Percentiles rank a stretch among this genome's conserved stretches.
phyloP scores from a whole-genome alignment of 2,329 filamentous ascomycete species.

The Scedosporium apiospermum region DNA sequence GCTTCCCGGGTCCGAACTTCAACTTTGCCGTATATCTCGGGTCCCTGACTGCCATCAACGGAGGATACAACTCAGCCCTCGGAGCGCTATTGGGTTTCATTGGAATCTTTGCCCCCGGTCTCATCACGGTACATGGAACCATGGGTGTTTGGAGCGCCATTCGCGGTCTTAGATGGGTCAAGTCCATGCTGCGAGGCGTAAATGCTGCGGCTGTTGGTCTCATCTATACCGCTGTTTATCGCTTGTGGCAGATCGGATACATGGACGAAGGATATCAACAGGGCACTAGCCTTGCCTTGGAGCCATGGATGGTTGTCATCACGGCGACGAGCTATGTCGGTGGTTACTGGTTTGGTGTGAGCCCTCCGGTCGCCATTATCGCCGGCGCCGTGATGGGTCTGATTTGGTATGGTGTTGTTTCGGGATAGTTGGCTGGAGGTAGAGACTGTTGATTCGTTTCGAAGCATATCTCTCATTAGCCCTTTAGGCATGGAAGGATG shows the following conservation, averaged over 20 bases:
- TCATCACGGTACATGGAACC: slow-evolving; percentile 37
- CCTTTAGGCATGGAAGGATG: background rate
- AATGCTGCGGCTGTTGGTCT: slow-evolving; percentile 53
- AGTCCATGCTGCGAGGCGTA: slow-evolving; percentile 40
- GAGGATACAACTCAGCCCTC: slow-evolving; percentile 25
- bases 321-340: slow-evolving; percentile 31
- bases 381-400: slow-evolving; percentile 24
- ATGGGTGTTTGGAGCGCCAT: slow-evolving; percentile 47
- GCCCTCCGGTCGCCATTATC: slow-evolving; percentile 22
- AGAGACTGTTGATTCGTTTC: background rate
- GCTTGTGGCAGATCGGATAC: slow-evolving; percentile 53
- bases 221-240: slow-evolving; percentile 55
- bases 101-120: slow-evolving; percentile 42
- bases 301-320: slow-evolving; percentile 56
- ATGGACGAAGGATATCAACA: slow-evolving; percentile 37
- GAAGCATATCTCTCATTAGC: background rate
- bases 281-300: slow-evolving; percentile 43
- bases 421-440: background rate
- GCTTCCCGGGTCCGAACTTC: slow-evolving; percentile 45
- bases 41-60: slow-evolving; percentile 31
- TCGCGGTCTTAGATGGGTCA: slow-evolving; percentile 34
- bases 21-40: slow-evolving; percentile 50
- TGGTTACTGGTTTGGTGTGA: slow-evolving; percentile 20
- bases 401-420: slow-evolving; percentile 14
- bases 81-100: slow-evolving; percentile 30